These are phyloP conservation scores for Phytophthora pluvialis DNA, from an alignment of 352 stramenopile genomes.

Conservation along the genomic window DNA sequence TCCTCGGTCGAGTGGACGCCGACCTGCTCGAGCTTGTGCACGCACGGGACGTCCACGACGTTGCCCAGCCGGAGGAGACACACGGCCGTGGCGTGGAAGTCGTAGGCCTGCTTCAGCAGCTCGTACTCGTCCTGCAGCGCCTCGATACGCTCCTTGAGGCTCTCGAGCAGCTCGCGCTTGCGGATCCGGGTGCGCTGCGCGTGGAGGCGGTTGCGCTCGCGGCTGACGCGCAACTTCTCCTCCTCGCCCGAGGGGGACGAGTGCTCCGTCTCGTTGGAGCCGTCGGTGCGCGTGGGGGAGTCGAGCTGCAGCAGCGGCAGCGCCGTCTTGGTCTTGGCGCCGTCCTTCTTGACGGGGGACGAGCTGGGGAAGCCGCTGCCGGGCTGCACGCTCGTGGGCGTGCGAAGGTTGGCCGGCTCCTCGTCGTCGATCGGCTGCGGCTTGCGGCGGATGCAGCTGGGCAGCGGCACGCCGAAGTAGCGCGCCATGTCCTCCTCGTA, in stretches of 20 bases:
- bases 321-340: slow-evolving; percentile 28
- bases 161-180: slow-evolving; percentile 79
- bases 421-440: slow-evolving; percentile 14
- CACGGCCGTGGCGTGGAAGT: slow-evolving; percentile 76
- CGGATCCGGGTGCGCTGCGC: slow-evolving; percentile 77
- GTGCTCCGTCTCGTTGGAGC: slow-evolving; percentile 13
- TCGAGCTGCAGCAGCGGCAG: slow-evolving; percentile 53
- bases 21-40: slow-evolving; percentile 61
- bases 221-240: slow-evolving; percentile 74
- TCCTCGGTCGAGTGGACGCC: slow-evolving; percentile 50
- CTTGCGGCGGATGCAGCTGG: slow-evolving; percentile 30
- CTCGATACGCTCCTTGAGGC: slow-evolving; percentile 73
- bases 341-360: slow-evolving; percentile 73
- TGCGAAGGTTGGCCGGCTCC: slow-evolving; percentile 45
- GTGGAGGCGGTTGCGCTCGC: slow-evolving; percentile 79
- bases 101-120: slow-evolving; percentile 75
- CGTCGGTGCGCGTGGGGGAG: slow-evolving; percentile 44
- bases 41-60: slow-evolving; percentile 44
- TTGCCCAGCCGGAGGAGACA: slow-evolving; percentile 63
- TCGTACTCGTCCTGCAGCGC: slow-evolving; percentile 64
- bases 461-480: slow-evolving; percentile 52
- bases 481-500: slow-evolving; percentile 42
- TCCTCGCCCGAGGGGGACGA: slow-evolving; percentile 41
- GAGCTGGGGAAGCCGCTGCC: slow-evolving; percentile 51
- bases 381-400: slow-evolving; percentile 60